Evolutionary conservation across 2,329 filamentous ascomycete genomes (phyloP).

Genomic region (Fusarium sp.): DNA sequence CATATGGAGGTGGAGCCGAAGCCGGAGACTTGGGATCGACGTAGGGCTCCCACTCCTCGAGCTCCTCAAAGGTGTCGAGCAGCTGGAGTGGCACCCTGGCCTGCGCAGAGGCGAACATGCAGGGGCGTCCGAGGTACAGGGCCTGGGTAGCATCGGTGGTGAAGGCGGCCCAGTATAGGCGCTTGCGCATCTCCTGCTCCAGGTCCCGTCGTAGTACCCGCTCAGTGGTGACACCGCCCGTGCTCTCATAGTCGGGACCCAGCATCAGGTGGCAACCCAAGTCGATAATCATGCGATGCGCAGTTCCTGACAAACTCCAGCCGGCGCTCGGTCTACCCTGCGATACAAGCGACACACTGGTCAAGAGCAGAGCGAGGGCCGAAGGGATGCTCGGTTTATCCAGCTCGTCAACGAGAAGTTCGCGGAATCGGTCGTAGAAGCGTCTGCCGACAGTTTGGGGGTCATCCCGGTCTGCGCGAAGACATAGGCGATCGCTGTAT

Average conservation of each 20-base stretch:
- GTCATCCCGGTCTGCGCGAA: constrained; percentile 49
- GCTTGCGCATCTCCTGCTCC: constrained; percentile 49
- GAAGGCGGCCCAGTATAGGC: constrained; percentile 51
- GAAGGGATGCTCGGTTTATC: constrained; percentile 53
- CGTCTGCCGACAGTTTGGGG: constrained; percentile 49
- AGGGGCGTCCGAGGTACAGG: constrained; percentile 49
- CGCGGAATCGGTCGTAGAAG: constrained; percentile 53
- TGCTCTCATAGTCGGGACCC: constrained; percentile 42
- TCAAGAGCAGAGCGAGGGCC: constrained; percentile 49
- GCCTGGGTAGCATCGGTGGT: constrained; percentile 49
- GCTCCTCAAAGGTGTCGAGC: constrained; percentile 49
- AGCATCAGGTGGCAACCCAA: constrained; percentile 52
- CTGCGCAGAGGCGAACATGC: constrained; percentile 48
- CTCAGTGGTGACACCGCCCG: constrained; percentile 40
- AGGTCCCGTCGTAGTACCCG: constrained; percentile 44
- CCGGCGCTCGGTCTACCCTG: constrained; percentile 50
- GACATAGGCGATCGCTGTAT: constrained; percentile 52
- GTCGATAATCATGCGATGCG: constrained; percentile 54
- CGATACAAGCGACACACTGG: constrained; percentile 47
- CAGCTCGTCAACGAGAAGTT: constrained; percentile 49
- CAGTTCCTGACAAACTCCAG: constrained; percentile 51
- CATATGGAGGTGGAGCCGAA: constrained; percentile 41
- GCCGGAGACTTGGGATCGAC: constrained; percentile 44
- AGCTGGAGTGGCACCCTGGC: constrained; percentile 47
- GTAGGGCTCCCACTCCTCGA: constrained; percentile 51